These are phyloP conservation scores for Eragrostis nindensis DNA, from an alignment of 176 grass and related monocot genomes.

Conservation along the genomic window DNA sequence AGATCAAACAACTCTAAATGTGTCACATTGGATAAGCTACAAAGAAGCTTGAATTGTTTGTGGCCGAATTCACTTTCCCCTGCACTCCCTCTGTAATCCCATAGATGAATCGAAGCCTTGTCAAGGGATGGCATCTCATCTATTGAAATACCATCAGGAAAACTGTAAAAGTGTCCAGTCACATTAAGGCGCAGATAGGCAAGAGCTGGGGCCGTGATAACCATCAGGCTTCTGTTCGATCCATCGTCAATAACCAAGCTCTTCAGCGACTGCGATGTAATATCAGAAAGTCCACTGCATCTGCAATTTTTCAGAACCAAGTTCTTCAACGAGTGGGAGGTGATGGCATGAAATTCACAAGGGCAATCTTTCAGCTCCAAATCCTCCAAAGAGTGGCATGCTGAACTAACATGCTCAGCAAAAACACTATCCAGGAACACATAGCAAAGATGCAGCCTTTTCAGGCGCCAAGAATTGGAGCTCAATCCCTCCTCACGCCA, in stretches of 20 bases:
- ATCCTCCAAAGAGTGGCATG: too few relatives aligned
- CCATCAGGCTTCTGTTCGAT: background rate
- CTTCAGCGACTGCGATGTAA: too few relatives aligned
- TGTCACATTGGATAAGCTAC: background rate
- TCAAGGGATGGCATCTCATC: background rate
- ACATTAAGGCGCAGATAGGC: conserved; percentile 1
- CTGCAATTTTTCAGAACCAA: too few relatives aligned
- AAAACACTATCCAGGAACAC: too few relatives aligned
- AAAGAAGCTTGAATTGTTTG: background rate
- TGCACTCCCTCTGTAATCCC: too few relatives aligned
- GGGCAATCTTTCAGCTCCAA: too few relatives aligned
- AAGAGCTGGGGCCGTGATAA: background rate
- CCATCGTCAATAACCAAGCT: background rate
- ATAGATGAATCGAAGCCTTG: conserved; percentile 6
- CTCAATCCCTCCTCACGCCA: background rate
- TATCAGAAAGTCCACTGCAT: too few relatives aligned
- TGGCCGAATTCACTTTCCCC: background rate
- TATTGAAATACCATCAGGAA: background rate
- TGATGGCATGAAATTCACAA: too few relatives aligned
- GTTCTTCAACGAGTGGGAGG: too few relatives aligned
- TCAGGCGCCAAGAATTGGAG: background rate
- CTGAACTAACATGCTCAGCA: too few relatives aligned
- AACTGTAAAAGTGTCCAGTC: background rate
- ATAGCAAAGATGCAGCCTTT: too few relatives aligned
- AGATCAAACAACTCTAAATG: conserved; percentile 20